Evolutionary conservation across 305 asterid genomes (phyloP).

Genomic region (Fraxinus angustifolia): DNA sequence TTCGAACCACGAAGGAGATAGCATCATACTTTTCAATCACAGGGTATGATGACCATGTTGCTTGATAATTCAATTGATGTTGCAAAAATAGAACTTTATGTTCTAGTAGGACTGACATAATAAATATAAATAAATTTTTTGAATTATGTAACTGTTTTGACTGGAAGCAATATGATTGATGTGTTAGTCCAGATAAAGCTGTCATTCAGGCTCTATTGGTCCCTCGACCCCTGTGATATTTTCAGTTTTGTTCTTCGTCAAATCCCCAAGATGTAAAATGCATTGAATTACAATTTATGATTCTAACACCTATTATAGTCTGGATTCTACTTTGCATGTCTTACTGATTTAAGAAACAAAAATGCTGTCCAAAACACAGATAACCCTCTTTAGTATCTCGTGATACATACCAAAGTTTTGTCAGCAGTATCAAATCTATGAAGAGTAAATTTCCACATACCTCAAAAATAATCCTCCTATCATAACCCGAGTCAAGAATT

Average conservation of each 20-base stretch:
- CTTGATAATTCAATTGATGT: constrained; percentile 7
- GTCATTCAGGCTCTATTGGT: constrained; percentile 11
- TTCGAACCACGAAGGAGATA: neutral
- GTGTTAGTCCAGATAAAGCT: neutral
- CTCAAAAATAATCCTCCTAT: constrained; percentile 88
- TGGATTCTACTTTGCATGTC: constrained; percentile 10
- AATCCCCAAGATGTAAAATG: neutral
- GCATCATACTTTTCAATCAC: constrained; percentile 17
- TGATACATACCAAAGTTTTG: constrained; percentile 1
- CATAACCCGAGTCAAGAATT: constrained; percentile 70
- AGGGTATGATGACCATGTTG: neutral
- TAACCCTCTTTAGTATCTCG: constrained; percentile 18
- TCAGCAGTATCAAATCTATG: constrained; percentile 16
- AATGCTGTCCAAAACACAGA: constrained; percentile 11
- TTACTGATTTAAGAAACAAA: neutral
- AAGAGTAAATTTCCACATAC: constrained; percentile 38
- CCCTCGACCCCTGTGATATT: neutral
- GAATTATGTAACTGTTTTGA: neutral
- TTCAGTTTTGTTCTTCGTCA: neutral
- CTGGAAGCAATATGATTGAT: constrained; percentile 7
- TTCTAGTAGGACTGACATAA: constrained; percentile 14
- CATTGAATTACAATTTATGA: neutral
- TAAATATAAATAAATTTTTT: constrained; percentile 1
- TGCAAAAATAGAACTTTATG: constrained; percentile 13
- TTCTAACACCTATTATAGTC: neutral